These are phyloP conservation scores for Collariella sp. DNA, from an alignment of 495 filamentous ascomycete species.

Conservation along the genomic window DNA sequence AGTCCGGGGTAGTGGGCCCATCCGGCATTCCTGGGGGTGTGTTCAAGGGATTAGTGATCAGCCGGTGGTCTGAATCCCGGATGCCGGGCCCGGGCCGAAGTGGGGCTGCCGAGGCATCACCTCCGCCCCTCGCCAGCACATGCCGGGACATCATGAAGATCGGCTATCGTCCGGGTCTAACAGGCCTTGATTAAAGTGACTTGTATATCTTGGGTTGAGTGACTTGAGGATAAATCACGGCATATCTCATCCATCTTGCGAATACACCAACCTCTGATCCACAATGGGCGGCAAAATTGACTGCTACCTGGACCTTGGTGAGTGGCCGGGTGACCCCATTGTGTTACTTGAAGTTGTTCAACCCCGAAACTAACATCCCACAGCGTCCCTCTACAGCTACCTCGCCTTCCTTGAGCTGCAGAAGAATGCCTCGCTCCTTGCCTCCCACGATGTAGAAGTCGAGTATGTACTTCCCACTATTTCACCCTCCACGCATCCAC, in stretches of 20 bases:
- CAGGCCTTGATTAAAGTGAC: too few relatives aligned
- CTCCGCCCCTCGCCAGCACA: background rate
- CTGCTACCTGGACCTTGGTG: conserved; percentile 40
- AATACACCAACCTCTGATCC: background rate
- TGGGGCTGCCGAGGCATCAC: conserved; percentile 11
- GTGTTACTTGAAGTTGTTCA: background rate
- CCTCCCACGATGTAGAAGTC: conserved; percentile 49
- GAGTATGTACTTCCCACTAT: conserved; percentile 41
- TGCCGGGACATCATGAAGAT: background rate
- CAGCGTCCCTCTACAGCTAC: conserved; percentile 65
- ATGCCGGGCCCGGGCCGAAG: background rate
- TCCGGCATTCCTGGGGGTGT: background rate
- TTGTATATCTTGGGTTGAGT: background rate
- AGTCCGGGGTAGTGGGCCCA: background rate
- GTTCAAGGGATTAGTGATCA: conserved; percentile 17
- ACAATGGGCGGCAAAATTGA: conserved; percentile 53
- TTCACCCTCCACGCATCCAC: background rate
- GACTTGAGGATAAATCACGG: background rate
- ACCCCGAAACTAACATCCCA: conserved; percentile 1
- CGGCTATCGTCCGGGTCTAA: background rate
- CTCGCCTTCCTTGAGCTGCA: conserved; percentile 51
- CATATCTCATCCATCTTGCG: background rate
- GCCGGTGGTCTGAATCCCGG: background rate
- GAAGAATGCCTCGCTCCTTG: conserved; percentile 44
- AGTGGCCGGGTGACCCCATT: background rate